These are phyloP conservation scores for Suillus cothurnatus DNA, from an alignment of 768 basidiomycete species.

Conservation along the genomic window DNA sequence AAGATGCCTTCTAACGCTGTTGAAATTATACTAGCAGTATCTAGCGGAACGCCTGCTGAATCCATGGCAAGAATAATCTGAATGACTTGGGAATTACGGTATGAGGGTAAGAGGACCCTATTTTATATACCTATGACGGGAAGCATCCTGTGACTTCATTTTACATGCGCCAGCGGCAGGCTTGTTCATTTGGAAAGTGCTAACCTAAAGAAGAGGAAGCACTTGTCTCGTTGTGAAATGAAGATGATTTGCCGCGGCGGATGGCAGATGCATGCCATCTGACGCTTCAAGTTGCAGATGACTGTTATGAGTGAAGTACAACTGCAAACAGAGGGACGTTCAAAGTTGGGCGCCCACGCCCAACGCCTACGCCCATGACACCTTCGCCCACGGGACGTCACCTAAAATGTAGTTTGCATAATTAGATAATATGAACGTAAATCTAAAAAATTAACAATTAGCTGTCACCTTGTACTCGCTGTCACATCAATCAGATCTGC, in stretches of 20 bases:
- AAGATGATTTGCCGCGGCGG: neutral
- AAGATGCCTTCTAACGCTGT: constrained; percentile 28
- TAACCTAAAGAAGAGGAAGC: neutral
- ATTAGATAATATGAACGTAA: no score
- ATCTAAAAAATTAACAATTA: no score
- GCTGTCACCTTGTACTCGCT: no score
- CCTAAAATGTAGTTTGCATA: no score
- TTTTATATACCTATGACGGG: neutral
- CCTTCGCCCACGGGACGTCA: no score
- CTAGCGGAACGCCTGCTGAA: constrained; percentile 15
- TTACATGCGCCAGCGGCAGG: neutral
- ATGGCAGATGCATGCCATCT: no score
- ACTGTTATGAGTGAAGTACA: neutral
- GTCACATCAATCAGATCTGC: no score
- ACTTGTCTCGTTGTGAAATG: neutral
- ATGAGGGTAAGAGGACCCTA: neutral
- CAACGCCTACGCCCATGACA: no score
- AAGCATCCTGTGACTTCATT: neutral
- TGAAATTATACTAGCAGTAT: constrained; percentile 26
- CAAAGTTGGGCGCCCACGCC: no score
- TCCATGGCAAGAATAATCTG: neutral
- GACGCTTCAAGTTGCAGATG: no score
- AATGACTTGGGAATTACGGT: neutral
- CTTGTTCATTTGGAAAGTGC: neutral
- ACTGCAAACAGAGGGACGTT: neutral